Evolutionary conservation across 495 filamentous ascomycete species (phyloP), one percentile per base, ranked within the genome.

Genomic region (Talaromyces trachyspermus): DNA sequence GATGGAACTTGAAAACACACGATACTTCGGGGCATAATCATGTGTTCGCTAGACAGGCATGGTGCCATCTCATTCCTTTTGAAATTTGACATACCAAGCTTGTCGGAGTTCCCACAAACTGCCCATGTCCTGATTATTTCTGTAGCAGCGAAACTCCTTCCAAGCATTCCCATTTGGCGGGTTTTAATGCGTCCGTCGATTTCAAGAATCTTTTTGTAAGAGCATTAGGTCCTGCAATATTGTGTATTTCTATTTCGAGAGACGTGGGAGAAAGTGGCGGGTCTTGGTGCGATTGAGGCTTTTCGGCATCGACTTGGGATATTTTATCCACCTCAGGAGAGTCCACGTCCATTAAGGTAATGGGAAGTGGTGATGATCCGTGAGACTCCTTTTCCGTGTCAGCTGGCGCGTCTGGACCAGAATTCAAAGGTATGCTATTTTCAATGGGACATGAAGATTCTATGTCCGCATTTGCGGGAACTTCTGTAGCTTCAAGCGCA

Each of bases 61-160:
- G 2, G 2, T 37, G 33, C 6, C 19, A 37, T 30, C 27, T 32
- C 26, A 32, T 2, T 32, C 27, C 32, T 46, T 29, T 36, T 42
- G 15, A 7, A 20, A 32, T 38, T 53, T 63, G 10, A 59, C 4
- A 49, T 53, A 73, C 70, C 68, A 73, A 40, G 61, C 59, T 36
- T 77, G 69, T 18, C 75, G 60, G 43, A 79, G 59, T 48, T 79
- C 76, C 56, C 68, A 80, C 8, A 78, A 62, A 43, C 61, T 72
- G 5, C 76, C 77, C 52, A 78, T 71, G 43, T 79, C 77, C 57
- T 80, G 76, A 25, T 80, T 75, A 24, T 73, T 57, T 19, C 76
- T 63, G 25, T 66, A 68, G 37, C 64, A 70, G 5, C 76, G 72
- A 33, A 77, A 50, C 25, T 64, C 59, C 49, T 77, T 76, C 76